Conservation (phyloP, 2,329 filamentous ascomycete species). For the Alternaria dauci region DNA sequence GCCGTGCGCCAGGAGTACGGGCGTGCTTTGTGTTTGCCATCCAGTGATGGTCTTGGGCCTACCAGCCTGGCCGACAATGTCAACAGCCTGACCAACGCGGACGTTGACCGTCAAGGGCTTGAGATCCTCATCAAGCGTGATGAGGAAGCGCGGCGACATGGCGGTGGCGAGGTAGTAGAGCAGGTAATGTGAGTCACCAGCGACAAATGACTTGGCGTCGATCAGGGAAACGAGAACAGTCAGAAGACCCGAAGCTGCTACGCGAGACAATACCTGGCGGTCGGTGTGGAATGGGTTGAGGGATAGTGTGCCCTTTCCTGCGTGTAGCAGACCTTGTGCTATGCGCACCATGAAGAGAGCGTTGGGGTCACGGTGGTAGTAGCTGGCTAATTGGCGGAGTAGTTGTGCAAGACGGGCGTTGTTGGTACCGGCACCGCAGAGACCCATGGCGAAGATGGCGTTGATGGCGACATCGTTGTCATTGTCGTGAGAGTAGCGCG, state of each 20-base stretch:
- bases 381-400: constrained; percentile 91
- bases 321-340: constrained; percentile 94
- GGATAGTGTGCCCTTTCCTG: constrained; percentile 97
- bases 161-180: constrained; percentile 97
- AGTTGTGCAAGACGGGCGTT: constrained; percentile 96
- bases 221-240: constrained; percentile 93
- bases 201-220: constrained; percentile 86
- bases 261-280: constrained; percentile 90
- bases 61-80: constrained; percentile 96
- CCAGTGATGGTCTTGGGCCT: constrained; percentile 98
- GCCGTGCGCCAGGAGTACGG: constrained; percentile 90
- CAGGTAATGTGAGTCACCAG: constrained; percentile 82
- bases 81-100: constrained; percentile 95
- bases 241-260: constrained; percentile 87
- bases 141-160: constrained; percentile 95
- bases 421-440: constrained; percentile 95
- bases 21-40: constrained; percentile 99
- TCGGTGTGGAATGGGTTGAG: constrained; percentile 99
- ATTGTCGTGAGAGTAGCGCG: constrained; percentile 97
- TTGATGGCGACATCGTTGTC: constrained; percentile 98
- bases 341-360: constrained; percentile 99
- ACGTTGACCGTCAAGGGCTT: constrained; percentile 96
- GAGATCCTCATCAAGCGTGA: constrained; percentile 93
- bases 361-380: constrained; percentile 97
- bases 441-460: constrained; percentile 98